Base-by-base conservation (phyloP, 768 basidiomycete species). In the Chlorophyllum brunneum region DNA sequence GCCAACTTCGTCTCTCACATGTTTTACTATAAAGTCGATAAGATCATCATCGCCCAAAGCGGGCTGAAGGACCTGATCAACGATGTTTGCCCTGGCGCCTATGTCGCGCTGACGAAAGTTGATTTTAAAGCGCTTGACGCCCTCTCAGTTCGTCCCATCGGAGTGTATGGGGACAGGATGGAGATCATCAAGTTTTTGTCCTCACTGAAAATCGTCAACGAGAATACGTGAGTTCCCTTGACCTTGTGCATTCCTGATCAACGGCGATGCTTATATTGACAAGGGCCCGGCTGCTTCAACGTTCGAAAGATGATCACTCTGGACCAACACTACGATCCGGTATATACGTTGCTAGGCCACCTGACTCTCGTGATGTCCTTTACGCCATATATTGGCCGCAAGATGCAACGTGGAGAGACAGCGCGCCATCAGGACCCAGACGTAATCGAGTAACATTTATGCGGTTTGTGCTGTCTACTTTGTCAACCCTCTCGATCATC, bases 311-410 rank as follows among this genome's bases (percentile, higher is more conserved):
- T 24, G 29, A 45, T 16, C 37, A 34, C 23, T 45, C 43, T 30
- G 51, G 44, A 10, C 51, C 33, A 27, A 23, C n/a, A 20, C 29
- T 83, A 4, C 70, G 76, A 7, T 77, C 81, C 11, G 82, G 81
- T 15, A 57, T 83, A 7, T 83, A 83, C 51, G 56, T 77, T 27
- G 65, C 71, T 26, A 66, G 65, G n/a, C 18, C 56, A 4, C 50
- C 52, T 16, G 29, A 10, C 2, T 23, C 51, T 10, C 54, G 30
- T 0, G 54, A 68, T 22, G 59, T 67, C 20, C 44, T 78, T 5
- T 80, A 78, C 44, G 70, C 81, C 11, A 57, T 85, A 5, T 83
- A 80, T 51, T 85, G 84, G 83, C 82, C 82, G 0, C 80, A 85
- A 54, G 70, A 78, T 26, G 70, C 65, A 0, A 83, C 82, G 0